These are phyloP conservation scores for Xylaria nigripes DNA, from an alignment of 495 filamentous ascomycete species.

Conservation along the genomic window DNA sequence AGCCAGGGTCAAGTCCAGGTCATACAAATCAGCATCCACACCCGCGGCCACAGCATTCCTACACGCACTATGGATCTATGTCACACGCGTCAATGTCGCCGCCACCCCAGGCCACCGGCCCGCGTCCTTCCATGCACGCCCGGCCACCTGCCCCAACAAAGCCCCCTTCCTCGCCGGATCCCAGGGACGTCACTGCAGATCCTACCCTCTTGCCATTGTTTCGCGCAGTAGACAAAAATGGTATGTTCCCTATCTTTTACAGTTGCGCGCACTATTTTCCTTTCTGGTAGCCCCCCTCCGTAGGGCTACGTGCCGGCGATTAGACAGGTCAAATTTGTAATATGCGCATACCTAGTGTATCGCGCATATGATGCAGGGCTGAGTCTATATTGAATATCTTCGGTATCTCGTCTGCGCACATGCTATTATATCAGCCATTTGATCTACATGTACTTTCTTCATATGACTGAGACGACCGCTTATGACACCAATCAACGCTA, in stretches of 20 bases:
- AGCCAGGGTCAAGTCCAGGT: background rate
- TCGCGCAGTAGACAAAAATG: conserved; percentile 79
- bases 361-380: no score
- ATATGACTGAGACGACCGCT: conserved; percentile 1
- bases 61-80: conserved; percentile 14
- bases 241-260: conserved; percentile 30
- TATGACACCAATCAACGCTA: background rate
- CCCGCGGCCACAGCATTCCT: no score
- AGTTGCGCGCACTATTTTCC: background rate
- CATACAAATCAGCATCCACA: conserved; percentile 14
- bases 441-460: background rate
- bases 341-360: no score
- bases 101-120: conserved; percentile 36
- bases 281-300: background rate
- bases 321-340: no score
- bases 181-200: conserved; percentile 53
- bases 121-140: conserved; percentile 43
- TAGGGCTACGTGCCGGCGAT: background rate
- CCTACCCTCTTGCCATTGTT: conserved; percentile 77
- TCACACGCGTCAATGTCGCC: conserved; percentile 23
- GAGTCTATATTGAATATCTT: background rate
- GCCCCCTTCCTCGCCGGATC: conserved; percentile 57
- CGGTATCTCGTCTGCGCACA: background rate
- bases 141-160: conserved; percentile 49
- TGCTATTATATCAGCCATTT: conserved; percentile 3